These are phyloP conservation scores for Kazachstania viticola DNA, from an alignment of 805 yeast genomes.

Conservation along the genomic window DNA sequence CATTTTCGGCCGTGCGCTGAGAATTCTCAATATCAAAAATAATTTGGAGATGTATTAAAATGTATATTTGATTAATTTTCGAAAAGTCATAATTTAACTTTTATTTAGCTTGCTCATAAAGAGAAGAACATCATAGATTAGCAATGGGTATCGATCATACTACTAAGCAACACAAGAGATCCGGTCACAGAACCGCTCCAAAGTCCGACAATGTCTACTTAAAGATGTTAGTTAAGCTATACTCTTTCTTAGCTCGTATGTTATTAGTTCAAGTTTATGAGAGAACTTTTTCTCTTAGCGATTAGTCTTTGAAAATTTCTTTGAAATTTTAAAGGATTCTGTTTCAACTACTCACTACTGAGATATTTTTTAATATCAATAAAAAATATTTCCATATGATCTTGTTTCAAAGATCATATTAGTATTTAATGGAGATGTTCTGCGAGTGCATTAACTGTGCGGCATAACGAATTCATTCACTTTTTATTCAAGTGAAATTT, in stretches of 20 bases:
- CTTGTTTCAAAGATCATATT: no score
- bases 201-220: slow-evolving; percentile 99
- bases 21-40: not conserved
- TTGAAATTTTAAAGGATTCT: no score
- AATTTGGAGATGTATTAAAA: no score
- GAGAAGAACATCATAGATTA: slow-evolving; percentile 5
- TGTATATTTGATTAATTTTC: no score
- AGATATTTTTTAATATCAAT: no score
- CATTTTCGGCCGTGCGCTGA: not conserved
- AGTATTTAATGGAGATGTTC: slow-evolving; percentile 8
- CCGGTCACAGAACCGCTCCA: slow-evolving; percentile 98
- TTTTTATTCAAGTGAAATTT: no score
- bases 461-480: slow-evolving; percentile 13
- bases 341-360: not conserved
- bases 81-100: no score
- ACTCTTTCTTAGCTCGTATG: slow-evolving; percentile 99
- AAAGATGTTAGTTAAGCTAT: slow-evolving; percentile 92
- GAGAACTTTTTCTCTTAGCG: no score
- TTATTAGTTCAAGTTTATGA: no score
- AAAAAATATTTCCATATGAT: no score
- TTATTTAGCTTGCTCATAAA: no score
- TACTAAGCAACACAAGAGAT: slow-evolving; percentile 90
- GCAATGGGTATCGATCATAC: slow-evolving; percentile 96
- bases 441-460: slow-evolving; percentile 31
- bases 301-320: no score